A percentile compares a stretch with the other conserved stretches of the same genome.
Conservation (phyloP, 257 asterid species). For the Solanum chiquidenum region DNA sequence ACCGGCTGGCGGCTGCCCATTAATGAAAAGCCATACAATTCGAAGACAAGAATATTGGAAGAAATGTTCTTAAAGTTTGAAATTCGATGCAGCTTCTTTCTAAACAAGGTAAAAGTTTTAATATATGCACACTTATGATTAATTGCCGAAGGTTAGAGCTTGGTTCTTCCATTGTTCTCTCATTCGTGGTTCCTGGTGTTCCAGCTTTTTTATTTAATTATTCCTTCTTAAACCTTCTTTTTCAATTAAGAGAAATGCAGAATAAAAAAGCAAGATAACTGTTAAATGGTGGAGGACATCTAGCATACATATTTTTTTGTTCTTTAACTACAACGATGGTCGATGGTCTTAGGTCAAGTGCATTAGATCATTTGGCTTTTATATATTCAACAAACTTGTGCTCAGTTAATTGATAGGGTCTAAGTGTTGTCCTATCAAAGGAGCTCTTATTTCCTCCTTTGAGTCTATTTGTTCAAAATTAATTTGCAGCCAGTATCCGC, state of each 20-base stretch:
- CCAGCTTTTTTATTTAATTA: neutral
- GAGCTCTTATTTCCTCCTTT: neutral
- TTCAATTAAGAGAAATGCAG: neutral
- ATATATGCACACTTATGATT: neutral
- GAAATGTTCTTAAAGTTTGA: neutral
- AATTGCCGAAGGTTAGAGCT: neutral
- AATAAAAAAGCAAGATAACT: neutral
- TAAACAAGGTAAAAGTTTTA: neutral
- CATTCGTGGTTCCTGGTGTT: neutral
- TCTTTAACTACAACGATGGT: neutral
- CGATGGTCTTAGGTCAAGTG: neutral
- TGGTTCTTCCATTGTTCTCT: neutral
- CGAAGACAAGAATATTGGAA: neutral
- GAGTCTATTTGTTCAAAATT: neutral
- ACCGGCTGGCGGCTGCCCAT: neutral
- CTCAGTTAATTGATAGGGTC: neutral
- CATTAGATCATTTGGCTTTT: neutral
- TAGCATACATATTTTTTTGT: neutral
- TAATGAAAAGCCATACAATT: neutral
- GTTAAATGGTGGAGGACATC: neutral
- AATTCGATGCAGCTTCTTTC: neutral
- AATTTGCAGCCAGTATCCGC: neutral
- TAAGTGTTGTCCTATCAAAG: neutral
- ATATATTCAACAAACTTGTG: neutral
- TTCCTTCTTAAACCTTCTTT: neutral